These are phyloP conservation scores for Russula olivacea DNA, from an alignment of 768 basidiomycete genomes.

Conservation along the genomic window DNA sequence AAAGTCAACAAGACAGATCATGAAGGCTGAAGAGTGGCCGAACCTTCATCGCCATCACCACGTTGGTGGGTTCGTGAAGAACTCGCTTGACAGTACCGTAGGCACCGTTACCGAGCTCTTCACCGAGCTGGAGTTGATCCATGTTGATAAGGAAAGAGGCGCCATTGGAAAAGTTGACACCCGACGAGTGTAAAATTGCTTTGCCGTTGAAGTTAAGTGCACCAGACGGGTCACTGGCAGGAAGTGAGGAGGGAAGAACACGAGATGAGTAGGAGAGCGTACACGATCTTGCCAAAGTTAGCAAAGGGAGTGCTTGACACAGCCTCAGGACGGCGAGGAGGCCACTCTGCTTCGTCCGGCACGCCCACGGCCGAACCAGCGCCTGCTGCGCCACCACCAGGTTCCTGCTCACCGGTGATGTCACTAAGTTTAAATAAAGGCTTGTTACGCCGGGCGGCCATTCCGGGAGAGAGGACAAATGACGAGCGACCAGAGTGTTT, in stretches of 20 bases:
- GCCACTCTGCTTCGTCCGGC: conserved; percentile 39
- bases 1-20: neutral
- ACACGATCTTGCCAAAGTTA: conserved; percentile 94
- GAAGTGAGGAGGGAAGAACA: neutral
- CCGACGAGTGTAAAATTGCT: conserved; percentile 84
- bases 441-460: conserved; percentile 41
- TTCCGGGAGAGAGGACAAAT: conserved; percentile 33
- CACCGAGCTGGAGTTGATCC: conserved; percentile 83
- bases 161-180: conserved; percentile 86
- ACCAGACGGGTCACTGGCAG: conserved; percentile 85
- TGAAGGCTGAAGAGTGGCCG: conserved; percentile 20
- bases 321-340: conserved; percentile 25
- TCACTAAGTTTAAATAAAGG: conserved; percentile 59
- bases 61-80: conserved; percentile 88
- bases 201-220: conserved; percentile 90
- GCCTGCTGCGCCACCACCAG: conserved; percentile 49
- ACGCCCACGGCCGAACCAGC: conserved; percentile 70
- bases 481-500: conserved; percentile 32
- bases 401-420: conserved; percentile 40
- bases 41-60: conserved; percentile 99
- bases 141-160: conserved; percentile 91
- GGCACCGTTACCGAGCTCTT: conserved; percentile 94
- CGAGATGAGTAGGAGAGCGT: conserved; percentile 33
- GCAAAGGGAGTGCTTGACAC: conserved; percentile 75
- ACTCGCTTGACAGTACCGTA: conserved; percentile 98